Percentiles rank a stretch among this genome's conserved stretches.
phyloP scores from a whole-genome alignment of 1,139 yeast genomes.

The Hyphopichia fennica region DNA sequence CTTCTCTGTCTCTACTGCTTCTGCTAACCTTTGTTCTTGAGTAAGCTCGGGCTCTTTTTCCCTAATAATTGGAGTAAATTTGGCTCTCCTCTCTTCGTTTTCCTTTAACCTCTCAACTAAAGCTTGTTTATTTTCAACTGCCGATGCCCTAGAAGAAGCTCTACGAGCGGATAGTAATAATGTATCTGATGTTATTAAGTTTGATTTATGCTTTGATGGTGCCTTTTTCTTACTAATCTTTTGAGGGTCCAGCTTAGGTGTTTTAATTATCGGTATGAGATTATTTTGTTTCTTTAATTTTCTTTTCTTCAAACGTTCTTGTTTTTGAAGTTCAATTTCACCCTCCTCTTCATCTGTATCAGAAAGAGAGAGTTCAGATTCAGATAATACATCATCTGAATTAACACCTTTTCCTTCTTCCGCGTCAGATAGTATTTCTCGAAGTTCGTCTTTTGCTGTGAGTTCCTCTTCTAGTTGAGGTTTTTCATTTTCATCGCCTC shows the following conservation, averaged over 20 bases:
- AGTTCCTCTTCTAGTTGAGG: slow-evolving; percentile 9
- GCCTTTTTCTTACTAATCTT: slow-evolving; percentile 12
- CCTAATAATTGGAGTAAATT: slow-evolving; percentile 42
- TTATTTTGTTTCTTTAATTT: slow-evolving; percentile 36
- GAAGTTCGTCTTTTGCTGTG: background rate
- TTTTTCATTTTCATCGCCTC: slow-evolving; percentile 9
- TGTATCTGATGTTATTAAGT: slow-evolving; percentile 44
- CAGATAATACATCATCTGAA: slow-evolving; percentile 52
- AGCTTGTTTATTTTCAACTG: slow-evolving; percentile 75
- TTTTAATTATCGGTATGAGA: slow-evolving; percentile 49
- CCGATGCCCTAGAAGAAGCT: slow-evolving; percentile 76
- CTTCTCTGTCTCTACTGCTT: slow-evolving; percentile 84
- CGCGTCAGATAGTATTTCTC: slow-evolving; percentile 7
- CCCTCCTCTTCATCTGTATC: slow-evolving; percentile 65
- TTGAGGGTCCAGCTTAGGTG: slow-evolving; percentile 13
- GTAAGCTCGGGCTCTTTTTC: slow-evolving; percentile 58
- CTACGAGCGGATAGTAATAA: slow-evolving; percentile 56
- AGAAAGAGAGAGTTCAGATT: slow-evolving; percentile 50
- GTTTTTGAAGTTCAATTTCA: slow-evolving; percentile 59
- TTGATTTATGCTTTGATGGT: slow-evolving; percentile 8
- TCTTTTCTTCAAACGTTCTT: slow-evolving; percentile 46
- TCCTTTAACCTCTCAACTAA: slow-evolving; percentile 72
- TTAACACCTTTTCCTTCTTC: slow-evolving; percentile 20
- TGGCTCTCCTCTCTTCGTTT: slow-evolving; percentile 66
- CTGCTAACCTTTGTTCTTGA: slow-evolving; percentile 81